These are phyloP conservation scores for Globisporangium camurandrum DNA, from an alignment of 352 stramenopile genomes.

Conservation along the genomic window DNA sequence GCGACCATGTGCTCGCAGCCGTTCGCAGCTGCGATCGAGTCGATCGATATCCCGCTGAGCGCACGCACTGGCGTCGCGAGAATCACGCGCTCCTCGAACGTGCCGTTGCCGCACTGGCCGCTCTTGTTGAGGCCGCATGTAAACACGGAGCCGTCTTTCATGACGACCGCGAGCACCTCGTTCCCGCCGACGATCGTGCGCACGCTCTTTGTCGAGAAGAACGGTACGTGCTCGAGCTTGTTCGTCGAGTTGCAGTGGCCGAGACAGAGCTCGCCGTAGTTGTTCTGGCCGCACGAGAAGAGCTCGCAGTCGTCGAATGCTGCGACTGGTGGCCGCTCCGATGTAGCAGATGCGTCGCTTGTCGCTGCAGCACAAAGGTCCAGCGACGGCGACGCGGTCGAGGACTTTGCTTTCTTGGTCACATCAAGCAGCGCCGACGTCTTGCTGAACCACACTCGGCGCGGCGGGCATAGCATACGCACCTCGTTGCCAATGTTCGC, in stretches of 20 bases:
- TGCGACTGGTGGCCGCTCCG: slow-evolving; percentile 8
- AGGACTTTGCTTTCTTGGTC: slow-evolving; percentile 26
- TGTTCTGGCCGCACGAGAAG: slow-evolving; percentile 87
- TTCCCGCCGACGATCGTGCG: slow-evolving; percentile 74
- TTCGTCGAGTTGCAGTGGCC: slow-evolving; percentile 84
- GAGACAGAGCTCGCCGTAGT: slow-evolving; percentile 82
- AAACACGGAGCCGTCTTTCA: slow-evolving; percentile 74
- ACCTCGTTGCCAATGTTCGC: slow-evolving; percentile 20
- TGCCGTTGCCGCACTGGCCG: slow-evolving; percentile 81
- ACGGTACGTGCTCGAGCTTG: slow-evolving; percentile 79
- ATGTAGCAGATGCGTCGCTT: slow-evolving; percentile 1
- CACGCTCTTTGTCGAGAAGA: slow-evolving; percentile 74
- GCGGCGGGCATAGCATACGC: slow-evolving; percentile 35
- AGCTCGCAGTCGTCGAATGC: slow-evolving; percentile 81
- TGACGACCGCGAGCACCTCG: slow-evolving; percentile 77
- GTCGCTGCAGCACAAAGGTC: background rate
- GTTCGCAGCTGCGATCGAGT: slow-evolving; percentile 72
- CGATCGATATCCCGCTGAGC: slow-evolving; percentile 52
- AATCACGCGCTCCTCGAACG: slow-evolving; percentile 81
- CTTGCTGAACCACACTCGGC: slow-evolving; percentile 47
- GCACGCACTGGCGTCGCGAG: slow-evolving; percentile 64
- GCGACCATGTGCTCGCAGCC: slow-evolving; percentile 86
- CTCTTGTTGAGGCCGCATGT: slow-evolving; percentile 87
- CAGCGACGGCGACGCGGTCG: background rate
- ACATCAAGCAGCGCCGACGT: slow-evolving; percentile 26